phyloP scores from a whole-genome alignment of 2,329 filamentous ascomycete genomes.

The Penicillium concentricum region DNA sequence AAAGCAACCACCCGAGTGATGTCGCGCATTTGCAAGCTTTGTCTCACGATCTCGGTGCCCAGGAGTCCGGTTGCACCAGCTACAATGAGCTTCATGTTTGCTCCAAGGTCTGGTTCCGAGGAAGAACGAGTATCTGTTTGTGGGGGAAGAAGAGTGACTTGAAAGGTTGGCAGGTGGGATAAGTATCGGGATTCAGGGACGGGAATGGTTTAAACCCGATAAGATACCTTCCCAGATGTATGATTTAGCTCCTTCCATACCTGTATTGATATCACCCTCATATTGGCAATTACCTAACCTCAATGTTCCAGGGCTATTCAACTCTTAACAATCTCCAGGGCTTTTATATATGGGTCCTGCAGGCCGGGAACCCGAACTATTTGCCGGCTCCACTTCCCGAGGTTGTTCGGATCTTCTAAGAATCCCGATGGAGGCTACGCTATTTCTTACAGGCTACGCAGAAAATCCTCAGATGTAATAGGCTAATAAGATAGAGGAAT shows the following conservation, averaged over 20 bases:
- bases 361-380: background rate
- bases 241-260: background rate
- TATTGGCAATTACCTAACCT: background rate
- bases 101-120: background rate
- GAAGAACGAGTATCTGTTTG: background rate
- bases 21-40: slow-evolving; percentile 26
- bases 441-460: too few relatives aligned
- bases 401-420: too few relatives aligned
- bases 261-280: too few relatives aligned
- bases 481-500: too few relatives aligned
- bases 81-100: slow-evolving; percentile 38
- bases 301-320: background rate
- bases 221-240: background rate
- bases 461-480: too few relatives aligned
- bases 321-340: background rate
- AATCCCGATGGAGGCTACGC: too few relatives aligned
- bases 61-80: slow-evolving; percentile 37
- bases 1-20: slow-evolving; percentile 15
- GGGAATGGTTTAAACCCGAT: background rate
- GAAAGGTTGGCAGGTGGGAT: background rate
- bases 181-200: background rate
- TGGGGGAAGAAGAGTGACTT: background rate
- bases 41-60: slow-evolving; percentile 36
- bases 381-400: background rate
- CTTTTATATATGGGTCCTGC: too few relatives aligned